Evolutionary conservation across 2,329 filamentous ascomycete species (phyloP).

Genomic region (Beauveria sp.): DNA sequence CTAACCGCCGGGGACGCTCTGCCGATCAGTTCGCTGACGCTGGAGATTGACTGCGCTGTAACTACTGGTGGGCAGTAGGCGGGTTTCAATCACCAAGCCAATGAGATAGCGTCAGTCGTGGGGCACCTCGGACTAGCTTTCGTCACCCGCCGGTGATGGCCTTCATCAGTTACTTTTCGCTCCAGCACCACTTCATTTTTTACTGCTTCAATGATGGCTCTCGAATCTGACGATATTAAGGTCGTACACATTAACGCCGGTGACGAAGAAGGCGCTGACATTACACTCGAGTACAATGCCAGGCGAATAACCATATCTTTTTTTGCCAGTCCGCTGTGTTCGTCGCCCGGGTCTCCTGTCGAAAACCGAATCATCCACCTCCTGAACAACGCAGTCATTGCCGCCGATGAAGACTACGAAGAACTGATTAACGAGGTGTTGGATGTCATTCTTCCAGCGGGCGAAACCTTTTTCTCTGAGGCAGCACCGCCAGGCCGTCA

Average conservation of each 20-base stretch:
- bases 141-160: too few relatives aligned
- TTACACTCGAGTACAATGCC: conserved; percentile 3
- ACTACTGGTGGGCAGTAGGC: too few relatives aligned
- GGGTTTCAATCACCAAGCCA: too few relatives aligned
- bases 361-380: background rate
- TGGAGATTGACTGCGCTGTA: too few relatives aligned
- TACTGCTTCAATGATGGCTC: background rate
- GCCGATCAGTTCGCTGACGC: too few relatives aligned
- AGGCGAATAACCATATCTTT: conserved; percentile 1
- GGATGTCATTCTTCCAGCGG: background rate
- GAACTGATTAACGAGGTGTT: background rate
- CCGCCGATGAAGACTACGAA: background rate
- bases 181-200: too few relatives aligned
- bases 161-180: too few relatives aligned
- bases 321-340: background rate
- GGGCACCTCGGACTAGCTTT: too few relatives aligned
- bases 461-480: background rate
- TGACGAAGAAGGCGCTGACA: conserved; percentile 1
- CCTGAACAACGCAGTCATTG: background rate
- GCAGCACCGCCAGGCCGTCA: background rate
- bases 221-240: background rate
- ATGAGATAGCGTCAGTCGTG: too few relatives aligned
- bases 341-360: too few relatives aligned
- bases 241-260: conserved; percentile 5
- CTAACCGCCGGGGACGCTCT: too few relatives aligned